These are phyloP conservation scores for Claviceps humidiphila DNA, from an alignment of 2,329 filamentous ascomycete species.

Conservation along the genomic window DNA sequence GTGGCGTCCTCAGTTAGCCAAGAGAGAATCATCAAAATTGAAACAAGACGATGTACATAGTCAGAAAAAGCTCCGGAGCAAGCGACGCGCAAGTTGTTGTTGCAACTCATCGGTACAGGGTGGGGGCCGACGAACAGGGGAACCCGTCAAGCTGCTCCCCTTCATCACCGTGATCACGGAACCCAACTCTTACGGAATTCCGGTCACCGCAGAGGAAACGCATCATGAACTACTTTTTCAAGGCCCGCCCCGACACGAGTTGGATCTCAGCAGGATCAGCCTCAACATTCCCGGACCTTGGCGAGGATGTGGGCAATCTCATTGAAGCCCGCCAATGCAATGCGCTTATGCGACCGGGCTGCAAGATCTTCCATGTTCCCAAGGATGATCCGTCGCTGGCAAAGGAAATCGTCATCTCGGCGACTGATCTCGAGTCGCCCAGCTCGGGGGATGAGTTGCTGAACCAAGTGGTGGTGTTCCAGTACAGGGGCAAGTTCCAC, in stretches of 20 bases:
- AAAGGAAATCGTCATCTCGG: slow-evolving; percentile 17
- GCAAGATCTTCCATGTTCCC: slow-evolving; percentile 44
- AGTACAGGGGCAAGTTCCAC: slow-evolving; percentile 49
- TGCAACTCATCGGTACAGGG: neutral
- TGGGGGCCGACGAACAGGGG: neutral
- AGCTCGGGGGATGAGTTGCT: slow-evolving; percentile 21
- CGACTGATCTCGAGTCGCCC: slow-evolving; percentile 5
- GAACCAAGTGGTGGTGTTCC: slow-evolving; percentile 53
- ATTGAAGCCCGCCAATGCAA: slow-evolving; percentile 24
- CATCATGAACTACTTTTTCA: slow-evolving; percentile 14
- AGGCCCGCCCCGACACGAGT: slow-evolving; percentile 7
- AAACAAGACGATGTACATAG: too few relatives aligned
- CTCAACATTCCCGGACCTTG: slow-evolving; percentile 43
- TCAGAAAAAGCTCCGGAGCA: too few relatives aligned
- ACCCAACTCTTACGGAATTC: neutral
- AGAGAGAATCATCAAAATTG: too few relatives aligned
- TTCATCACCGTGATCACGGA: neutral
- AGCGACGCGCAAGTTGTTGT: too few relatives aligned
- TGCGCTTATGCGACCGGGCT: slow-evolving; percentile 30
- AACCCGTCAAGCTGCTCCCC: neutral
- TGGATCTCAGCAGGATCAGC: slow-evolving; percentile 44
- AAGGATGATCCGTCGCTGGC: slow-evolving; percentile 24
- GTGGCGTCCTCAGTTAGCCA: too few relatives aligned
- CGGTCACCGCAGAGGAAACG: neutral
- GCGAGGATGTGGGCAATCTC: slow-evolving; percentile 24